These are phyloP conservation scores for Liquidambar formosana DNA, from an alignment of 164 flowering plant genomes.

Conservation along the genomic window DNA sequence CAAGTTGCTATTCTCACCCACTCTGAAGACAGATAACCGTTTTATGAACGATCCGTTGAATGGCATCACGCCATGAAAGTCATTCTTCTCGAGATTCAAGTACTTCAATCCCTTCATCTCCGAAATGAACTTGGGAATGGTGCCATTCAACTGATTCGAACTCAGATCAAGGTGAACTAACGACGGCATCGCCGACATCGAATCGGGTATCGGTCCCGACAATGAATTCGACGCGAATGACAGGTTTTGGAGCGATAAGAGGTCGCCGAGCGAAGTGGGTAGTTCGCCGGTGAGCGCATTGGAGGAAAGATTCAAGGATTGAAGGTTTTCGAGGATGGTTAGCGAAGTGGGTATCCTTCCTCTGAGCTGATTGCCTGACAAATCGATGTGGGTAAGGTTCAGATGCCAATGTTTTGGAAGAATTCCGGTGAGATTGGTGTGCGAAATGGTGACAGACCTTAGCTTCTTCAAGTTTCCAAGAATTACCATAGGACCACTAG, in stretches of 20 bases:
- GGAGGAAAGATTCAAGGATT: slow-evolving; percentile 57
- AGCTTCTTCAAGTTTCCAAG: slow-evolving; percentile 52
- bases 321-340: slow-evolving; percentile 45
- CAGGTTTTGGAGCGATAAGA: slow-evolving; percentile 52
- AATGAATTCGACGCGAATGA: slow-evolving; percentile 70
- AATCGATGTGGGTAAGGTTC: slow-evolving; percentile 66
- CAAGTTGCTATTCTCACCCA: slow-evolving; percentile 66
- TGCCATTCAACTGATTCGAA: slow-evolving; percentile 82
- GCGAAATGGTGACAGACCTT: slow-evolving; percentile 58
- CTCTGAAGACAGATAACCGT: slow-evolving; percentile 62
- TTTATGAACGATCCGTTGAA: slow-evolving; percentile 71
- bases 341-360: slow-evolving; percentile 68
- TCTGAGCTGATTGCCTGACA: slow-evolving; percentile 61
- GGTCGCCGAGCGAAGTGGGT: slow-evolving; percentile 66
- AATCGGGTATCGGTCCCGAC: slow-evolving; percentile 74
- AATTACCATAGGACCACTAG: slow-evolving; percentile 65
- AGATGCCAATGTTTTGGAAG: slow-evolving; percentile 59
- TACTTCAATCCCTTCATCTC: slow-evolving; percentile 63
- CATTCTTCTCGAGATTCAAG: slow-evolving; percentile 76
- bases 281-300: slow-evolving; percentile 66
- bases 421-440: slow-evolving; percentile 66
- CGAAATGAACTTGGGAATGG: slow-evolving; percentile 62
- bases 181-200: slow-evolving; percentile 51
- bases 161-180: slow-evolving; percentile 80
- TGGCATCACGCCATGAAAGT: slow-evolving; percentile 82